Evolutionary conservation across 352 stramenopile genomes (phyloP), one percentile per base, ranked within the genome.

Genomic region (Phytophthora sansomeana): DNA sequence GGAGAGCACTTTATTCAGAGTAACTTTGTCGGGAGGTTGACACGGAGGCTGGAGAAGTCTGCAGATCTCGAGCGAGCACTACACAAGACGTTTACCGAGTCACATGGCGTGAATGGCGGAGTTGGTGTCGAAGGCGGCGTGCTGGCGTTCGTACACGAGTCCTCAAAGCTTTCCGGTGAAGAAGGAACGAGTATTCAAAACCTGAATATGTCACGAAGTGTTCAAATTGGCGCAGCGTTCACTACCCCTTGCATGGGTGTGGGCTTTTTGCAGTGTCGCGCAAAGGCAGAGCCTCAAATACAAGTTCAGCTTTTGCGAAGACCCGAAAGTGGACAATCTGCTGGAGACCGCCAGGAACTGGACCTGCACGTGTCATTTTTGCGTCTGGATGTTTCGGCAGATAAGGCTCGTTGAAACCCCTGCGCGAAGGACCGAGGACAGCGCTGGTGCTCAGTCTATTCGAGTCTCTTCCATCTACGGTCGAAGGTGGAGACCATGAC

Each of bases 1-100:
- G 85, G 85, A n/a, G 85, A 93, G 58, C 81, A 91, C 6, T 89
- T 93, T 29, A 67, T 90, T 8, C 80, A 76, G n/a, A 81, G 56
- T 30, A 64, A 72, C 4, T 76, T 91, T 14, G 60, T 81, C 6
- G 29, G 52, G 2, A 54, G 32, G 13, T 80, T 90, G n/a, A 48
- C 70, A 4, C 56, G 58, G 13, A 54, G 56, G n/a, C 43, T 90
- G 16, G 26, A 13, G 7, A 80, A 72, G 50, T 53, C 68, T 9
- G 29, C n/a, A 4, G 57, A 63, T 44, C 42, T 81, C 26, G 77
- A 82, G 47, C 39, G 51, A 30, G 67, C 38, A 26, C 17, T 87
- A 5, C 62, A 69, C 46, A 77, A 72, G 70, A 33, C 63, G 11
- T 88, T 91, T 44, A 28, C 51, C 0, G 65, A 75, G 1, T 62